Evolutionary conservation across 768 basidiomycete species (phyloP), one percentile per base, ranked within the genome.

Genomic region (Russula earlei): DNA sequence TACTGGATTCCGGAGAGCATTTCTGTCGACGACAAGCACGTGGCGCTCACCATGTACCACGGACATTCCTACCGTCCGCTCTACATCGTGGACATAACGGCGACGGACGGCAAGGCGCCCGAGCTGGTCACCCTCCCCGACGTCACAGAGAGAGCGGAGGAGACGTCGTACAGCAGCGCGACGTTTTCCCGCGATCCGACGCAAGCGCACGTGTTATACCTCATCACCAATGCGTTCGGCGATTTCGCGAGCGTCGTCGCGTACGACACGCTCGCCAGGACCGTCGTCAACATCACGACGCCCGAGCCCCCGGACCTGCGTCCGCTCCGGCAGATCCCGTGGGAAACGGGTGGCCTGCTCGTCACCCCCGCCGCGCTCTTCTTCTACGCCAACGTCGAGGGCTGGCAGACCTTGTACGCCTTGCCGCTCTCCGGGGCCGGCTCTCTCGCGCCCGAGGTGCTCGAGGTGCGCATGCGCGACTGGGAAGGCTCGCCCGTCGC

Each of bases 311-410:
- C 64, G 9, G 55, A 60, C 6, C 54, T 75, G 33, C 64, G 64
- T 15, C 67, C 72, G 14, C 54, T 72, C 43, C 67, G 65, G 33
- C 68, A 70, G n/a, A 70, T 75, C 27, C 51, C 66, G 3, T 72
- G 74, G 71, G 67, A 69, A 31, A 65, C 70, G 9, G 25, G 17
- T 4, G 31, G 52, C 20, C 66, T 72, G 19, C 41, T 54, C 4
- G 66, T 70, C 54, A 59, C 58, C 8, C 41, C 46, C 14, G 5
- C 34, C 0, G 47, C 42, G 6, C 40, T 59, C 66, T 69, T 71
- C 56, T 72, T 75, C 34, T 57, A 49, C 0, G 72, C 71, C 8
- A 75, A 75, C 47, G 67, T 71, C 31, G 72, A 74, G 20, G 74
- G 74, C 3, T 75, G 58, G 58, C 25, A 49, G 70, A 67, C 64